phyloP scores from a whole-genome alignment of 305 asterid genomes.

The Fraxinus nigra region DNA sequence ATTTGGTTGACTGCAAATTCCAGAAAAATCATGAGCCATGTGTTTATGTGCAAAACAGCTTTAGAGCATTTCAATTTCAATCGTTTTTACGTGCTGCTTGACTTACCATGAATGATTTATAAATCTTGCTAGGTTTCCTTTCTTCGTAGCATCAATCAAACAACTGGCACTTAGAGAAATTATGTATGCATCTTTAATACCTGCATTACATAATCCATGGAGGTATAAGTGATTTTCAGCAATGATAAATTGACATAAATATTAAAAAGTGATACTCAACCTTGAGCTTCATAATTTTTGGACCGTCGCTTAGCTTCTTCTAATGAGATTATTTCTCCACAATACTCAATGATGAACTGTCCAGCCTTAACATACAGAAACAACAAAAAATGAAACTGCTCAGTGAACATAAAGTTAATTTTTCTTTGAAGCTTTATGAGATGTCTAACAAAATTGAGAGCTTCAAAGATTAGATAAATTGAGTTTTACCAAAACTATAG shows the following conservation, averaged over 20 bases:
- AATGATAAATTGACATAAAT: conserved; percentile 16
- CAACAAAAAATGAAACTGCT: conserved; percentile 12
- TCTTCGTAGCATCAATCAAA: conserved; percentile 77
- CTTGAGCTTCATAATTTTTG: conserved; percentile 70
- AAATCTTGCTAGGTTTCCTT: conserved; percentile 87
- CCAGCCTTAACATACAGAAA: conserved; percentile 59
- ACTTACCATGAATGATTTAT: conserved; percentile 91
- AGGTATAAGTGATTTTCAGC: conserved; percentile 23
- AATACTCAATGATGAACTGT: conserved; percentile 77
- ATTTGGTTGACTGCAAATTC: conserved; percentile 73
- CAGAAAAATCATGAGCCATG: conserved; percentile 18
- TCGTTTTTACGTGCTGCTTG: conserved; percentile 17
- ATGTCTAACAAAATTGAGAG: conserved; percentile 13
- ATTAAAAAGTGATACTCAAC: conserved; percentile 36
- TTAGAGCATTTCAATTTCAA: conserved; percentile 21
- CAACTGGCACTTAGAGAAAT: conserved; percentile 66
- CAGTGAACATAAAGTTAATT: not conserved
- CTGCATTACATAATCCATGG: conserved; percentile 42
- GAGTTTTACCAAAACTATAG: not conserved
- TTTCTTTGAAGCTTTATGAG: not conserved
- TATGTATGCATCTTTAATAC: conserved; percentile 74
- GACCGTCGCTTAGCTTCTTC: conserved; percentile 68
- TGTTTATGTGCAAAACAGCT: conserved; percentile 7
- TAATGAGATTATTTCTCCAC: conserved; percentile 86
- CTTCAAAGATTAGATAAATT: conserved; percentile 11